Conservation (phyloP, 768 basidiomycete species). For the Amanita thiersii region DNA sequence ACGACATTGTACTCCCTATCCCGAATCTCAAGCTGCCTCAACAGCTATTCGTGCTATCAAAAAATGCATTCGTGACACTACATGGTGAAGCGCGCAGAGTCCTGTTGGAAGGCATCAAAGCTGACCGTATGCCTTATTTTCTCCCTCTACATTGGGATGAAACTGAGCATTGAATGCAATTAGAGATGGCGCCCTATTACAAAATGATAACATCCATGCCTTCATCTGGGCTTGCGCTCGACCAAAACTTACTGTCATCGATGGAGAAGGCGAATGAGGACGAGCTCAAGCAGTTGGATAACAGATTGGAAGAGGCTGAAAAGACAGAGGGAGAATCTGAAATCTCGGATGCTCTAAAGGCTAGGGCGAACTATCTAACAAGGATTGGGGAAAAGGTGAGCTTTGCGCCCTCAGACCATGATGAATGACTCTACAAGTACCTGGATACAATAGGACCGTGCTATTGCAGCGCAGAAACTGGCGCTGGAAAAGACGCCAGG, state of each 20-base stretch:
- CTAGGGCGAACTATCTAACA: conserved; percentile 78
- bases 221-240: conserved; percentile 38
- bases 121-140: conserved; percentile 67
- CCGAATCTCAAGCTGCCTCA: conserved; percentile 83
- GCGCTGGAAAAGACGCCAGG: conserved; percentile 91
- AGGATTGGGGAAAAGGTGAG: conserved; percentile 78
- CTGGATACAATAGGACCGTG: conserved; percentile 49
- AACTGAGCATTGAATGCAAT: not conserved
- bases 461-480: conserved; percentile 71
- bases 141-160: conserved; percentile 2
- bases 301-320: conserved; percentile 75
- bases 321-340: conserved; percentile 92
- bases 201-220: conserved; percentile 42
- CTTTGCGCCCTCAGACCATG: conserved; percentile 21
- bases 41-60: conserved; percentile 66
- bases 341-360: conserved; percentile 80
- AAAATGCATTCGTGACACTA: conserved; percentile 47
- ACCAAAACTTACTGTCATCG: conserved; percentile 41
- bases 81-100: conserved; percentile 59
- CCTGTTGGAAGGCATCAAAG: conserved; percentile 67
- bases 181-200: conserved; percentile 90
- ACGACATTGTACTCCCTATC: conserved; percentile 77
- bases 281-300: conserved; percentile 68
- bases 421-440: not conserved
- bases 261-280: conserved; percentile 67